Base-by-base conservation (phyloP, 805 yeast genomes). In the Kodamaea sagamina region DNA sequence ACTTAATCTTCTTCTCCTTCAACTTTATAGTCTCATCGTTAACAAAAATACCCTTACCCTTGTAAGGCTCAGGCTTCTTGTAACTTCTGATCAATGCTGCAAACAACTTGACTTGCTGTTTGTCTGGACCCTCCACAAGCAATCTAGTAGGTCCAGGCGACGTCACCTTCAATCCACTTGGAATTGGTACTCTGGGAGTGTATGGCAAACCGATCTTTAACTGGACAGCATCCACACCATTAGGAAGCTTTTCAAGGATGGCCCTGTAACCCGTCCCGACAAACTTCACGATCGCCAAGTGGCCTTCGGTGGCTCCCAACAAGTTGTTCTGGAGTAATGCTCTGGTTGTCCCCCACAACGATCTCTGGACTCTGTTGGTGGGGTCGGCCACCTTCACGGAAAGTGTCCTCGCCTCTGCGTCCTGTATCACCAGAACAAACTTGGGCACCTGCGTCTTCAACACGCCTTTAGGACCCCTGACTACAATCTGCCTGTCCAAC, bases 221-320 rank as follows among this genome's bases (percentile, higher is more conserved):
- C 47, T 79, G 77, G 12, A 92, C 84, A 61, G 76, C 74, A 45
- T 78, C 72, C 26, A 66, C 69, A 12, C 79, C 81, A 15, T 50
- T 47, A 17, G 65, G 66, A 29, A 63, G 65, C 36, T 77, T 77
- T 53, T 87, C 95, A 13, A 92, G 60, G 47, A 79, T 74, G 2
- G 95, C 96, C 67, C 98, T 82, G 77, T 86, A 93, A 62, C 99
- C 99, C 9, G 98, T 92, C 51, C 99, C 99, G 12, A 89, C 95
- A 52, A 93, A 84, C 65, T 82, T 86, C 50, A 93, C 74, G 43
- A 90, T 85, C 18, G 93, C 81, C 48, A 89, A 66, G 62, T 93
- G 98, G 10, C 98, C 98, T 55, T 90, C 98, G 31, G 89, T 81
- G 29, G 89, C 95, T 41, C 99, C 99, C 27, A 78, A 71, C 21